Conservation (phyloP, 108 stramenopile species). For the Conticribra weissflogii region DNA sequence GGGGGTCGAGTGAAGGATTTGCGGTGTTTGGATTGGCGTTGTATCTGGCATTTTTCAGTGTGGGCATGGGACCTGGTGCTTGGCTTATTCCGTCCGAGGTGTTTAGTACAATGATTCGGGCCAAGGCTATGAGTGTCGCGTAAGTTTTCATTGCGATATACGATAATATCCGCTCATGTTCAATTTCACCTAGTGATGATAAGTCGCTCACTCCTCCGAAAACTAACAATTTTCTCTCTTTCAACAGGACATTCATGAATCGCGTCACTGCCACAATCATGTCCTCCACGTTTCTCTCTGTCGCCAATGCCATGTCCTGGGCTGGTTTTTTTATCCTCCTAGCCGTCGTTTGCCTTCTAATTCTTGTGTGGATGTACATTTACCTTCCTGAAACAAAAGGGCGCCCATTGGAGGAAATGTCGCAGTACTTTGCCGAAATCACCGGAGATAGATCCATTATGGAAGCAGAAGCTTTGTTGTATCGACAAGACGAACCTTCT, state of each 20-base stretch:
- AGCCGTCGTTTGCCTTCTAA: slow-evolving; percentile 55
- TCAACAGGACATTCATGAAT: slow-evolving; percentile 65
- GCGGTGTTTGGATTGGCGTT: slow-evolving; percentile 58
- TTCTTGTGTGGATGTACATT: slow-evolving; percentile 62
- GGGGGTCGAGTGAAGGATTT: slow-evolving; percentile 19
- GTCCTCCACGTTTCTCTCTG: slow-evolving; percentile 68
- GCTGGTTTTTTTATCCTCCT: slow-evolving; percentile 75
- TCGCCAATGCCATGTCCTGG: slow-evolving; percentile 66
- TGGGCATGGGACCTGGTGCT: slow-evolving; percentile 82
- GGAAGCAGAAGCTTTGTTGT: slow-evolving; percentile 64
- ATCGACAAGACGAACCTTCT: slow-evolving; percentile 18
- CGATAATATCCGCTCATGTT: neutral
- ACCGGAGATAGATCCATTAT: slow-evolving; percentile 70
- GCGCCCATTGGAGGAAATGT: slow-evolving; percentile 83
- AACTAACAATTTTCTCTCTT: neutral
- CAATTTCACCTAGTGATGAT: too few relatives aligned
- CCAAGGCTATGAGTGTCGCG: slow-evolving; percentile 88
- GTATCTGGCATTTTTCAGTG: slow-evolving; percentile 81
- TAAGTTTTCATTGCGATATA: slow-evolving; percentile 28
- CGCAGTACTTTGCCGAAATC: slow-evolving; percentile 85
- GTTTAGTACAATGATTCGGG: slow-evolving; percentile 81
- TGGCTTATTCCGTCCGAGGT: slow-evolving; percentile 90
- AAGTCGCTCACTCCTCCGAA: neutral
- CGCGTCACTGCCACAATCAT: slow-evolving; percentile 73
- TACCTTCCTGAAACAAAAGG: slow-evolving; percentile 88